Evolutionary conservation across 192 early-diverging fungal genomes (phyloP).

Genomic region (Spizellomyces sp.): DNA sequence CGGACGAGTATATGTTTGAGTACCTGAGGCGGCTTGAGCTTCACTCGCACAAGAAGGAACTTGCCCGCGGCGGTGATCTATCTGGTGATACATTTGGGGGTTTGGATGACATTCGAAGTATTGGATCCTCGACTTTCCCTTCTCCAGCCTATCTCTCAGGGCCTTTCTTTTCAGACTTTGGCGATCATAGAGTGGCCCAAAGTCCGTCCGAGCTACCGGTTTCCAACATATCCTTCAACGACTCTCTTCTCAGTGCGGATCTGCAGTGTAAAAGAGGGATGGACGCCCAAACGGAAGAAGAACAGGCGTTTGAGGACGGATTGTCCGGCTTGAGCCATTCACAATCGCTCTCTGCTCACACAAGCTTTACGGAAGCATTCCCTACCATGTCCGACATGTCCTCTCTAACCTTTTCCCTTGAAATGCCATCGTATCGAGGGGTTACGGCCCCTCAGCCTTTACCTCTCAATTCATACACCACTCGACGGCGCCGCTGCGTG

Average conservation of each 20-base stretch:
- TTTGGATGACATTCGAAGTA: too few relatives aligned
- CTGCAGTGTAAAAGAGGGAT: neutral
- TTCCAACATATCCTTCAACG: neutral
- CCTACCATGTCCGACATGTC: conserved; percentile 1
- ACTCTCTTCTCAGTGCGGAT: neutral
- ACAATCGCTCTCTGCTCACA: neutral
- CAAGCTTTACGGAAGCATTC: neutral
- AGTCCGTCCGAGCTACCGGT: neutral
- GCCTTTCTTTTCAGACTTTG: too few relatives aligned
- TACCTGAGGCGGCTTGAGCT: conserved; percentile 46
- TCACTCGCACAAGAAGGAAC: conserved; percentile 16
- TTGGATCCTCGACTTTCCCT: neutral
- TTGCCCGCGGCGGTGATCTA: neutral
- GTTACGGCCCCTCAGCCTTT: conserved; percentile 1
- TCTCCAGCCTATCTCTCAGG: neutral
- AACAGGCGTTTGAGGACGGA: neutral
- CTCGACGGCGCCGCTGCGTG: conserved; percentile 14
- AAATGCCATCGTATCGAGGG: neutral
- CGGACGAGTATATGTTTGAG: conserved; percentile 83
- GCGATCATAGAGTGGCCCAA: neutral
- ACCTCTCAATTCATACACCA: neutral
- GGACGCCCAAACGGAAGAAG: neutral
- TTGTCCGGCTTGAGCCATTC: neutral
- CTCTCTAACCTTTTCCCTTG: neutral
- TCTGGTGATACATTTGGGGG: neutral